Evolutionary conservation across 441 rosid genomes (phyloP).

Genomic region (Populus hybrid): DNA sequence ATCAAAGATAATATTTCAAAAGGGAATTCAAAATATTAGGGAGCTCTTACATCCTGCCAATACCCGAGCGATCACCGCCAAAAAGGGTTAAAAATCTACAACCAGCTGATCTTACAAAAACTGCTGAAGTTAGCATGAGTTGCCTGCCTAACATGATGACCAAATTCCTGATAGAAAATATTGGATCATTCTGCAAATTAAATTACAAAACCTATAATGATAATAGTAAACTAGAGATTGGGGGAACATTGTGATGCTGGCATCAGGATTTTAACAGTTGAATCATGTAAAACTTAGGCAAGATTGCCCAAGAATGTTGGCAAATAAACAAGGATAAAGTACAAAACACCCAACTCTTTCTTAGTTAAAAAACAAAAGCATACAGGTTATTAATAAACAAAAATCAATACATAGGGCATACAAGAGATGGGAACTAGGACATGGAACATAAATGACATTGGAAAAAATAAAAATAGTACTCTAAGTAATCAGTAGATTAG

Average conservation of each 20-base stretch:
- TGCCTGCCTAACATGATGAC: conserved; percentile 94
- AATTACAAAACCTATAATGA: not conserved
- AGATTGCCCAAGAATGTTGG: no score
- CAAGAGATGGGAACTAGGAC: not conserved
- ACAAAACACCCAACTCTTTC: not conserved
- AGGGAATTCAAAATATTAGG: conserved; percentile 11
- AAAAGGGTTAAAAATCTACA: conserved; percentile 85
- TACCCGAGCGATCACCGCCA: conserved; percentile 95
- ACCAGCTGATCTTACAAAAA: conserved; percentile 85
- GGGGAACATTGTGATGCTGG: not conserved
- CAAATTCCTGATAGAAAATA: conserved; percentile 70
- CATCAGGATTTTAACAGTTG: not conserved
- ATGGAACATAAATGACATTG: not conserved
- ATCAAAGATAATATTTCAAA: no score
- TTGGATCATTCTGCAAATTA: conserved; percentile 2
- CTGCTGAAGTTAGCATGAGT: conserved; percentile 82
- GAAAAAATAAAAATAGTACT: not conserved
- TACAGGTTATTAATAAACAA: not conserved
- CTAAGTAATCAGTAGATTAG: conserved; percentile 15
- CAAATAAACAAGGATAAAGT: not conserved
- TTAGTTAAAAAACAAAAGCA: not conserved
- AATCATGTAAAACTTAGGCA: not conserved
- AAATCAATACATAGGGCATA: not conserved
- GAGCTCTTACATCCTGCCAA: conserved; percentile 90
- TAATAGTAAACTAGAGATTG: not conserved